Conservation (phyloP, 75 land plant genomes). For the Picea sitchensis region DNA sequence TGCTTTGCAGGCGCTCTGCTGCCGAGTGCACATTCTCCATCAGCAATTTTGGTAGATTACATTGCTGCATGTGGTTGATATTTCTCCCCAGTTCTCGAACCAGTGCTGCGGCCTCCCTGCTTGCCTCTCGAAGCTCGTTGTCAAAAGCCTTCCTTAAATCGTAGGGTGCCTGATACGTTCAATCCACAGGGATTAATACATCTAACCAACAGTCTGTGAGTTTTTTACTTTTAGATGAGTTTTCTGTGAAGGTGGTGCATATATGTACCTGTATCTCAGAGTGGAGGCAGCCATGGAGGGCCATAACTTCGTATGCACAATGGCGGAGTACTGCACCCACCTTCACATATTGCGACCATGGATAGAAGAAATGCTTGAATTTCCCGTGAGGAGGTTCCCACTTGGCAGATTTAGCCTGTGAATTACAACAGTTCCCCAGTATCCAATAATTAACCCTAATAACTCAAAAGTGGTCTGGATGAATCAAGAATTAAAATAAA, state of each 20-base stretch:
- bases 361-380: conserved; percentile 52
- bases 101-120: conserved; percentile 45
- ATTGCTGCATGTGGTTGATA: conserved; percentile 41
- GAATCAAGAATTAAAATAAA: too few species aligned
- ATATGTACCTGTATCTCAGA: neutral
- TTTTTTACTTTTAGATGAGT: neutral
- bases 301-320: conserved; percentile 71
- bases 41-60: conserved; percentile 9
- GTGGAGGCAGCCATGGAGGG: conserved; percentile 66
- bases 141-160: conserved; percentile 57
- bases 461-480: too few species aligned
- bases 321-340: conserved; percentile 63
- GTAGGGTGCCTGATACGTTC: too few species aligned
- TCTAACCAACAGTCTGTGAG: neutral
- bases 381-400: conserved; percentile 85
- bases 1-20: conserved; percentile 31
- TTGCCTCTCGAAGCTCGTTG: conserved; percentile 46
- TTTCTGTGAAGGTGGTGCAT: neutral
- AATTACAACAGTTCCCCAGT: too few species aligned
- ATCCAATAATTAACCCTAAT: too few species aligned
- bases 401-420: conserved; percentile 57
- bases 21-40: conserved; percentile 45
- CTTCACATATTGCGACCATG: conserved; percentile 64
- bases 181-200: too few species aligned
- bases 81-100: conserved; percentile 43